Evolutionary conservation across 352 stramenopile species (phyloP), one percentile per base, ranked within the genome.

Genomic region (Peronospora farinosa): DNA sequence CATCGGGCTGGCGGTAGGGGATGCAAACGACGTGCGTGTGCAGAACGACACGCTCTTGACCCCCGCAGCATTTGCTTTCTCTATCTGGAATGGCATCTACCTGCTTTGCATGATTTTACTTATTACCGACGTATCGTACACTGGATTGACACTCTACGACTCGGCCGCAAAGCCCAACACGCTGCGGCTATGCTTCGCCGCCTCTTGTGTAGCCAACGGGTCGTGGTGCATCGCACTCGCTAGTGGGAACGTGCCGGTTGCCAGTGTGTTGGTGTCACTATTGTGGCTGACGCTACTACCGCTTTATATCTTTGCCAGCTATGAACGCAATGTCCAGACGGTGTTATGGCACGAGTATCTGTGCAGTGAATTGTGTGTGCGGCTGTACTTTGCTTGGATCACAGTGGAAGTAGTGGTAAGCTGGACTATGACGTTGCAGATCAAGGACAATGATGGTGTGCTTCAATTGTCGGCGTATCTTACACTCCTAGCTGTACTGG

Each of bases 11-110:
- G 23, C 45, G 11, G 32, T 65, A 31, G 59, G 62, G 30, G 47
- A 63, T 49, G 54, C 58, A 6, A 37, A 10, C 13, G 47, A 64
- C 15, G 45, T 67, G 30, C 52, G 73, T 30, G 27, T 35, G 6
- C 32, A 71, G 51, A 57, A 66, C 30, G 59, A 84, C 49, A 81
- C 76, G 48, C 64, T 74, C 16, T 27, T 86, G 40, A 87, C 76
- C 32, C 76, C 76, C 0, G 72, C 72, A 7, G 33, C 39, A 12
- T 81, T 67, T 49, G 69, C 64, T 13, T 88, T 86, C 59, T 72
- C 65, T 17, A 81, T 90, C 52, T 88, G 76, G 74, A 72, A 69
- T 49, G 32, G 63, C 48, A 85, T 89, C 63, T 84, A 87, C 54
- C 47, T 84, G 55, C 57, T 82, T 43, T 69, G 64, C 48, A 73